Evolutionary conservation across 768 basidiomycete genomes (phyloP), one percentile per base, ranked within the genome.

Genomic region (Rubroboletus satanas): DNA sequence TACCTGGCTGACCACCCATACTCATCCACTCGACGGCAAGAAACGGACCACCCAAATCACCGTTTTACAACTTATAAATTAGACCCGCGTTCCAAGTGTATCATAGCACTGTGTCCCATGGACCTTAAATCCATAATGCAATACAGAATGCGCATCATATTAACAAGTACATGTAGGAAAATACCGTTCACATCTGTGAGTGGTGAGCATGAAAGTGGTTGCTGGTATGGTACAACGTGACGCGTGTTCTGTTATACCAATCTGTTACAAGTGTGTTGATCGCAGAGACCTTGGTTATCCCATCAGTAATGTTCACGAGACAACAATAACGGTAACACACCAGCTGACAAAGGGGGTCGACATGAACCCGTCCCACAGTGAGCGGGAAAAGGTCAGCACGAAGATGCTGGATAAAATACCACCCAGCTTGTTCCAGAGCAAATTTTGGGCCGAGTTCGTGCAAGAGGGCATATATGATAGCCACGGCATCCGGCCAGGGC

Each of bases 21-120:
- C 46, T 56, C 36, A 63, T 48, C 38, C 41, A 29, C 46, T 43
- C 37, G 49, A 38, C 33, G 54, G 52, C 56, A 43, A 53, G 32
- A 52, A 49, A 45, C 42, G 10, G 26, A 51, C 39, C 45, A 49
- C 39, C 46, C 36, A 53, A 50, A 14, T 51, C 44, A 45, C 52
- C 39, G 33, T 41, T 39, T 55, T 26, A 51, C 48, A 56, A 43
- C 15, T 32, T 58, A 58, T 59, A 57, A 62, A 28, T 51, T 62
- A 65, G 38, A 61, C 49, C 29, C 56, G 57, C 54, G 41, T 52
- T 49, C 23, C 51, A 54, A 55, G 49, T 67, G 66, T 69, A 72
- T 60, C 45, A 60, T 69, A 69, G 36, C 54, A 58, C 49, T 48
- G 46, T 56, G 49, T 51, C 47, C 14, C 44, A 47, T 38, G 52